Percentiles rank a stretch among this genome's conserved stretches.
These are phyloP conservation scores for Trichophyton simii DNA, from an alignment of 2,329 filamentous ascomycete genomes.

Conservation along the genomic window DNA sequence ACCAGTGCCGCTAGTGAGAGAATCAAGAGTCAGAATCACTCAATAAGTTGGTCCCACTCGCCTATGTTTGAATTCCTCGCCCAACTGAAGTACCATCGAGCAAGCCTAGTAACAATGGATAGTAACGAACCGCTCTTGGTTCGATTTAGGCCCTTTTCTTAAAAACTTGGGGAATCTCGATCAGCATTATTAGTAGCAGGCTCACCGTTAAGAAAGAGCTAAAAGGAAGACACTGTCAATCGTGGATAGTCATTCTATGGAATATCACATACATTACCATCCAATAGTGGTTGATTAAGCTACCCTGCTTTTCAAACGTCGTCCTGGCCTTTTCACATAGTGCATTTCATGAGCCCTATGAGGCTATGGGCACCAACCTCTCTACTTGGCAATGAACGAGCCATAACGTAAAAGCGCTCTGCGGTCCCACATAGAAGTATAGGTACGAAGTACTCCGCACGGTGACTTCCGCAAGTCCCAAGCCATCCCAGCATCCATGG, in stretches of 20 bases:
- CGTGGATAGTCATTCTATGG: neutral
- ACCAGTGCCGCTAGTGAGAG: neutral
- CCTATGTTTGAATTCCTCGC: neutral
- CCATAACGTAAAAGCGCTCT: too few relatives aligned
- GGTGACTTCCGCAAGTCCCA: too few relatives aligned
- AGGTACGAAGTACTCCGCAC: too few relatives aligned
- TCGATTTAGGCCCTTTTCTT: neutral
- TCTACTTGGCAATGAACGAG: neutral
- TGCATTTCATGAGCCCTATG: too few relatives aligned
- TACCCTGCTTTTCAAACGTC: too few relatives aligned
- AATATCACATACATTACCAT: neutral
- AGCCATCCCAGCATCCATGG: too few relatives aligned
- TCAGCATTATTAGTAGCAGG: neutral
- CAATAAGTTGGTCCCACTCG: neutral
- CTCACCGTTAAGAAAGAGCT: neutral
- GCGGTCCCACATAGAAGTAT: too few relatives aligned
- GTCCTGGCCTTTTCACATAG: too few relatives aligned
- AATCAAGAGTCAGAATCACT: neutral
- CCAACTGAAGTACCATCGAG: neutral
- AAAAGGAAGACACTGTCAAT: neutral
- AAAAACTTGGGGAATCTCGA: neutral
- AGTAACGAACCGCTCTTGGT: neutral
- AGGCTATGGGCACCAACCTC: neutral
- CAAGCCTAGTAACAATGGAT: neutral
- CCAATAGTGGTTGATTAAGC: neutral